These are phyloP conservation scores for Arthrobotrys iridis DNA, from an alignment of 2,329 filamentous ascomycete genomes.

Conservation along the genomic window DNA sequence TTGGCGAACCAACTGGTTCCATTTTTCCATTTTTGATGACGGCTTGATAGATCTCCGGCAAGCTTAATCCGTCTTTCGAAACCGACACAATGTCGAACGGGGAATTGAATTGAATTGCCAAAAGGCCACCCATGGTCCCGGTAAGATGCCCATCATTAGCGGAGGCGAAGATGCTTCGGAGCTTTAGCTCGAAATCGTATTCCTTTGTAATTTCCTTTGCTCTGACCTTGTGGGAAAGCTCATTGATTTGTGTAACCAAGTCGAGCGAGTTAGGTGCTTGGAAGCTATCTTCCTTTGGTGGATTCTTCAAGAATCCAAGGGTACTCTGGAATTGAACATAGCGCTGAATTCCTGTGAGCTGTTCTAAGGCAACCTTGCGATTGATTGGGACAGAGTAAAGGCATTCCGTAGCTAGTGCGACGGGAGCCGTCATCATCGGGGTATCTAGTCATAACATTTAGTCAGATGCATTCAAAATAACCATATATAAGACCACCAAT, in stretches of 20 bases:
- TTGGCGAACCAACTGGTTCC: slow-evolving; percentile 38
- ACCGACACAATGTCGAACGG: slow-evolving; percentile 48
- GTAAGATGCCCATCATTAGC: slow-evolving; percentile 52
- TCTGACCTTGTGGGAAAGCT: slow-evolving; percentile 35
- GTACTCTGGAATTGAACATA: slow-evolving; percentile 54
- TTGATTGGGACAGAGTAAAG: slow-evolving; percentile 50
- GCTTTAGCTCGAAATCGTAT: slow-evolving; percentile 46
- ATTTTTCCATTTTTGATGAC: slow-evolving; percentile 28
- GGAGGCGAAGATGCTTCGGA: slow-evolving; percentile 29
- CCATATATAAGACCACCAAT: not conserved
- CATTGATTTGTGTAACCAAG: slow-evolving; percentile 34
- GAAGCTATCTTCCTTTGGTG: slow-evolving; percentile 38
- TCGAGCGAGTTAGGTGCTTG: slow-evolving; percentile 39
- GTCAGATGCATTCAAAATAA: not conserved
- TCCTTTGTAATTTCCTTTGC: slow-evolving; percentile 43
- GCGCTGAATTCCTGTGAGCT: slow-evolving; percentile 41
- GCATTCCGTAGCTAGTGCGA: slow-evolving; percentile 43
- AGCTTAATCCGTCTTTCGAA: slow-evolving; percentile 34
- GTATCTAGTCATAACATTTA: slow-evolving; percentile 1
- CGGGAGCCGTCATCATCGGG: slow-evolving; percentile 42
- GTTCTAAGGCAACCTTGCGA: slow-evolving; percentile 36
- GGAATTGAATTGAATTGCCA: slow-evolving; percentile 48
- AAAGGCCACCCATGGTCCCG: slow-evolving; percentile 43
- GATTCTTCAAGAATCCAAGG: slow-evolving; percentile 47
- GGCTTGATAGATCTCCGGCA: slow-evolving; percentile 47